A percentile compares a stretch with the other conserved stretches of the same genome.
Conservation (phyloP, 805 yeast genomes). For the Torulaspora gathmanii region DNA sequence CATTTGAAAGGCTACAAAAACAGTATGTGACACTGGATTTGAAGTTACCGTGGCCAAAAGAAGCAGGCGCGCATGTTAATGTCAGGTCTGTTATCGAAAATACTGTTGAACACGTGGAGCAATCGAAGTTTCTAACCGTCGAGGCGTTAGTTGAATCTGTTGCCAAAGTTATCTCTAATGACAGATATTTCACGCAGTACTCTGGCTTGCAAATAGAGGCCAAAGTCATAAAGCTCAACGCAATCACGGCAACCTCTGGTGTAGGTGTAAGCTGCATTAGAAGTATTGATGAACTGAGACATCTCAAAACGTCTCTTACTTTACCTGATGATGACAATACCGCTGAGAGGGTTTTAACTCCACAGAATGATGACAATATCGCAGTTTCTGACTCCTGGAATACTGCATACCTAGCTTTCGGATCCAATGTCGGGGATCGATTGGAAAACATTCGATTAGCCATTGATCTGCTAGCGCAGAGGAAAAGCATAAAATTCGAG, state of each 20-base stretch:
- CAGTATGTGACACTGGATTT: constrained; percentile 68
- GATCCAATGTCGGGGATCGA: constrained; percentile 78
- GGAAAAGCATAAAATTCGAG: constrained; percentile 44
- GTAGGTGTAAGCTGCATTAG: constrained; percentile 80
- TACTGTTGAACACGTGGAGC: constrained; percentile 60
- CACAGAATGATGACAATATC: constrained; percentile 12
- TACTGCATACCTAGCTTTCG: constrained; percentile 76
- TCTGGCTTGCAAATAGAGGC: constrained; percentile 42
- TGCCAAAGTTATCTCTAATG: constrained; percentile 51
- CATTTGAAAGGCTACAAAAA: constrained; percentile 76
- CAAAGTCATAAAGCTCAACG: constrained; percentile 79
- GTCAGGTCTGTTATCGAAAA: constrained; percentile 44
- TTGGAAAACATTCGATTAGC: constrained; percentile 57
- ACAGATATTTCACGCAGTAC: constrained; percentile 39
- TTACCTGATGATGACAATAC: constrained; percentile 5
- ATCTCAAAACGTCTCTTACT: not conserved
- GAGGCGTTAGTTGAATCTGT: constrained; percentile 83
- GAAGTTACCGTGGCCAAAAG: constrained; percentile 41
- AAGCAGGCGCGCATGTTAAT: constrained; percentile 13
- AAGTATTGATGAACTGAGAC: constrained; percentile 39
- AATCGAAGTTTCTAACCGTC: constrained; percentile 81
- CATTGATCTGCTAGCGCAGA: constrained; percentile 37
- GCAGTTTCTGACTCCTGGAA: constrained; percentile 12
- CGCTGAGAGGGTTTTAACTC: constrained; percentile 34
- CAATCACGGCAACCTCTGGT: constrained; percentile 78